These are phyloP conservation scores for Neophaeococcomyces aloes DNA, from an alignment of 2,329 filamentous ascomycete species.

Conservation along the genomic window DNA sequence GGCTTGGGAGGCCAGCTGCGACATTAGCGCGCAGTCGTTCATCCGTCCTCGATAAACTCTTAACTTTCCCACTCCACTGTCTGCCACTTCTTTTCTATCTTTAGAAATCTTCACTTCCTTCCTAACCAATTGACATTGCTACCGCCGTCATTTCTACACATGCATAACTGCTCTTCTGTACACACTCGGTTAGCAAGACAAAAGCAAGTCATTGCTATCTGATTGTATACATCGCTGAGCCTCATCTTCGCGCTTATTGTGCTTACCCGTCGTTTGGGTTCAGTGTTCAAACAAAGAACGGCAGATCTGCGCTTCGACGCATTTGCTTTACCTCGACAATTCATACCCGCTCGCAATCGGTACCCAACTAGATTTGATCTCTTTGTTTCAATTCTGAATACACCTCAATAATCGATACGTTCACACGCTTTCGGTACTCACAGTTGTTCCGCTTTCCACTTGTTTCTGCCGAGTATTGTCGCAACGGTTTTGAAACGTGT, in stretches of 20 bases:
- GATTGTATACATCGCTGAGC: background rate
- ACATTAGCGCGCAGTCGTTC: too few relatives aligned
- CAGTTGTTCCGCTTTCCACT: background rate
- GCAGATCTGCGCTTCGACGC: background rate
- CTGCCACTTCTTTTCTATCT: constrained; percentile 20
- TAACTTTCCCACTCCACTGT: constrained; percentile 13
- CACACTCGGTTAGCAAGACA: background rate
- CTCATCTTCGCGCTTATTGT: constrained; percentile 1
- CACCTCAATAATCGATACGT: background rate
- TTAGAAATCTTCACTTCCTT: constrained; percentile 18
- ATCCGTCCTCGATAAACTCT: background rate
- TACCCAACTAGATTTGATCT: background rate
- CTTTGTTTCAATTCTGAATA: constrained; percentile 7
- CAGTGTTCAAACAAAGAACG: constrained; percentile 2
- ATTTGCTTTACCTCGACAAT: background rate
- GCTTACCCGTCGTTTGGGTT: background rate
- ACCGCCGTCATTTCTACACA: background rate
- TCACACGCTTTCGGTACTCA: background rate
- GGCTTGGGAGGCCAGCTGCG: too few relatives aligned
- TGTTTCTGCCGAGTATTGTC: background rate
- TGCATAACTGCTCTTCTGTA: background rate
- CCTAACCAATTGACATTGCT: constrained; percentile 7
- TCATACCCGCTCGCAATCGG: background rate
- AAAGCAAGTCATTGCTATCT: background rate
- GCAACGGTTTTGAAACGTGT: background rate